Percentiles rank a stretch among this genome's conserved stretches.
Conservation (phyloP, 371 early-diverging fungal species). For the Mortierella sp. region DNA sequence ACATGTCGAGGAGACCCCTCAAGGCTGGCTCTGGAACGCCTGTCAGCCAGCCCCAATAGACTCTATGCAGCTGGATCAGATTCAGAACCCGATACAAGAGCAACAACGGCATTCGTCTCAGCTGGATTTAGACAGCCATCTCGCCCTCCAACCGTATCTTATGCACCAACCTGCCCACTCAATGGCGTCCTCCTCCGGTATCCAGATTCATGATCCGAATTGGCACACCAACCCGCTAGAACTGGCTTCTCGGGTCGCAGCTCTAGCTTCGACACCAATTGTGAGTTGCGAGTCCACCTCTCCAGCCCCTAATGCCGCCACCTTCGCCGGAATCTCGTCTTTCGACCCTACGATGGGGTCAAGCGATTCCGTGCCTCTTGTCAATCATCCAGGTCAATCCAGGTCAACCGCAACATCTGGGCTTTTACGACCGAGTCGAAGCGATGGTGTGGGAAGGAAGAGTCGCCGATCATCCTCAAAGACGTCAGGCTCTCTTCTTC, state of each 20-base stretch:
- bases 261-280: neutral
- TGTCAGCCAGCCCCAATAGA: neutral
- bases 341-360: neutral
- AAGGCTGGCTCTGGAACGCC: neutral
- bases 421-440: neutral
- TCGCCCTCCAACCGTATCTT: neutral
- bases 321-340: neutral
- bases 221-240: conserved; percentile 1
- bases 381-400: neutral
- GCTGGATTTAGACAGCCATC: neutral
- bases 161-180: neutral
- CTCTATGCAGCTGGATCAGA: neutral
- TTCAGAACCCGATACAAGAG: neutral
- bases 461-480: neutral
- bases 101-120: neutral
- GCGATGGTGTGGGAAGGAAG: conserved; percentile 4
- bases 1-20: neutral
- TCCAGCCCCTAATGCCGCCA: neutral
- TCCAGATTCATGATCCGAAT: neutral
- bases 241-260: neutral
- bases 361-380: neutral
- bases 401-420: neutral
- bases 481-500: neutral
- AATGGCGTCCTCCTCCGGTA: neutral
- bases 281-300: neutral